Percentiles rank a stretch among this genome's conserved stretches.
These are phyloP conservation scores for Hyphodiscus sp. DNA, from an alignment of 2,329 filamentous ascomycete species.

Conservation along the genomic window DNA sequence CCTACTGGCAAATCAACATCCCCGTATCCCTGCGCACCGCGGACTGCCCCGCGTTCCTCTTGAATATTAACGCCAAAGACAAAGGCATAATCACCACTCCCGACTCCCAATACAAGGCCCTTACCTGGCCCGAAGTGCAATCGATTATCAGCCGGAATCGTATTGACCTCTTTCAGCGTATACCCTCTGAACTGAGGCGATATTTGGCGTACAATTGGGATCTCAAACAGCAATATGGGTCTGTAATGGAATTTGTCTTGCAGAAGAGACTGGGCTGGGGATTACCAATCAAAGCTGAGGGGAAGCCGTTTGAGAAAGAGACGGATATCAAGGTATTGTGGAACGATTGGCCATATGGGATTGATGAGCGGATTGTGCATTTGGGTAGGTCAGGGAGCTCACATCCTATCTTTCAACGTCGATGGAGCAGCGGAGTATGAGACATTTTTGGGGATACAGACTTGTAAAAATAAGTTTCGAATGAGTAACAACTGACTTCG, in stretches of 20 bases:
- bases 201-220: conserved; percentile 66
- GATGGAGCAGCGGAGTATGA: too few relatives aligned
- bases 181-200: conserved; percentile 69
- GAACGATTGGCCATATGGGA: conserved; percentile 94
- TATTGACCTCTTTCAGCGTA: conserved; percentile 69
- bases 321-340: conserved; percentile 66
- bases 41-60: conserved; percentile 67
- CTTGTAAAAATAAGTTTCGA: too few relatives aligned
- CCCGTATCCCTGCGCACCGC: conserved; percentile 52
- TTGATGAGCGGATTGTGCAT: conserved; percentile 72
- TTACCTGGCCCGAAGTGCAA: conserved; percentile 64
- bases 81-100: conserved; percentile 61
- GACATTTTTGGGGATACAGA: too few relatives aligned
- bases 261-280: conserved; percentile 64
- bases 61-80: conserved; percentile 60
- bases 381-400: conserved; percentile 33
- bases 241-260: conserved; percentile 71
- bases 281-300: conserved; percentile 37
- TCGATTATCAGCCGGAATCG: conserved; percentile 56
- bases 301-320: conserved; percentile 21
- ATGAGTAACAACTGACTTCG: too few relatives aligned
- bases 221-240: conserved; percentile 63
- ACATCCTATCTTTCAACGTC: too few relatives aligned
- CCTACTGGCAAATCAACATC: conserved; percentile 83
- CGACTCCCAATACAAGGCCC: conserved; percentile 56